Conservation (phyloP, 1,284 basidiomycete species). For the Puccinia sorghi region DNA sequence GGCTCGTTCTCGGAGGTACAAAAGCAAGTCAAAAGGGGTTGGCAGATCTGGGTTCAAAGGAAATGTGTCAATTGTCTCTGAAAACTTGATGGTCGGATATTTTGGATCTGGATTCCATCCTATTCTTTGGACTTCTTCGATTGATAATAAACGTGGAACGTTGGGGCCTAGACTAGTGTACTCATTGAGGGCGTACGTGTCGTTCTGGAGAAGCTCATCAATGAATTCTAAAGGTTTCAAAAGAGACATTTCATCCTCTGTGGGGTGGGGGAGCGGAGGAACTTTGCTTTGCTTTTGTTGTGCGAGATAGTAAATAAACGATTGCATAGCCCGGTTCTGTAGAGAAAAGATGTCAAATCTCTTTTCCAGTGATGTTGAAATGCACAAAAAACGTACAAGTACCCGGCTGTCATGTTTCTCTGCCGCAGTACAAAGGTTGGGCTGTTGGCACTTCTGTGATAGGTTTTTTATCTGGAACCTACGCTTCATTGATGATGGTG, state of each 20-base stretch:
- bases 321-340: constrained; percentile 3
- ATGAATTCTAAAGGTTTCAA: neutral
- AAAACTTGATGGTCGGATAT: neutral
- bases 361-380: neutral
- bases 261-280: neutral
- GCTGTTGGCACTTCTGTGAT: neutral
- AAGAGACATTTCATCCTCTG: neutral
- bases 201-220: neutral
- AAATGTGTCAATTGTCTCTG: neutral
- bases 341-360: neutral
- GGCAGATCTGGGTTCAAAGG: neutral
- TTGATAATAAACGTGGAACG: neutral
- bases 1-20: neutral
- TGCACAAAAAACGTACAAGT: neutral
- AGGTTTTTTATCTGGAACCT: neutral
- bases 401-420: neutral
- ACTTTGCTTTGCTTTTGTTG: constrained; percentile 4
- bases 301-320: constrained; percentile 4
- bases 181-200: neutral
- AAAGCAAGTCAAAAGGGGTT: neutral
- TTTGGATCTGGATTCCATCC: neutral
- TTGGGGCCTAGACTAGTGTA: constrained; percentile 8
- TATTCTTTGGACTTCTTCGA: neutral
- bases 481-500: neutral
- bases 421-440: neutral